These are phyloP conservation scores for Trichocomaceae sp. DNA, from an alignment of 2,329 filamentous ascomycete genomes.

Conservation along the genomic window DNA sequence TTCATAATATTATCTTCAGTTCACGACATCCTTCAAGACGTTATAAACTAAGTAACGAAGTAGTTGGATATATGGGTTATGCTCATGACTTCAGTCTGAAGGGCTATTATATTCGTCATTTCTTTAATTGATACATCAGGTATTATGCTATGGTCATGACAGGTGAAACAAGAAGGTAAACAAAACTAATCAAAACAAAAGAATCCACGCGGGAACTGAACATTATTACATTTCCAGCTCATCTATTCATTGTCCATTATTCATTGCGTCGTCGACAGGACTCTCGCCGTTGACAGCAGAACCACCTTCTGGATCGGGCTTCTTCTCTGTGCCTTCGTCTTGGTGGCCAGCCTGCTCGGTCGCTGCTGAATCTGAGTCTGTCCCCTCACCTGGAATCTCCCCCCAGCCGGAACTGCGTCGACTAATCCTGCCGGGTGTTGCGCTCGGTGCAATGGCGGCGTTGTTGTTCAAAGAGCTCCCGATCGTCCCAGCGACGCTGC, in stretches of 20 bases:
- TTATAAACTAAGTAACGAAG: no score
- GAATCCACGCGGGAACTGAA: neutral
- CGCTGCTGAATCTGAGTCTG: constrained; percentile 15
- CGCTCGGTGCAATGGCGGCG: constrained; percentile 23
- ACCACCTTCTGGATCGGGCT: constrained; percentile 30
- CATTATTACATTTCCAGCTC: neutral
- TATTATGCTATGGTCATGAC: constrained; percentile 5
- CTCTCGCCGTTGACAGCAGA: neutral
- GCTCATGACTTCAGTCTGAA: no score
- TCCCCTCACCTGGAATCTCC: constrained; percentile 35
- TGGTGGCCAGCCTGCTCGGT: constrained; percentile 4
- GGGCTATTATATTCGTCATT: neutral
- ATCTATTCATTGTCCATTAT: constrained; percentile 2
- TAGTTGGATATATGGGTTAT: no score
- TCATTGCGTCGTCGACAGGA: constrained; percentile 6
- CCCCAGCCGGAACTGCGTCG: constrained; percentile 41
- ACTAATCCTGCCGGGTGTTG: constrained; percentile 31
- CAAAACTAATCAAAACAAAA: neutral
- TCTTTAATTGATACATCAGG: neutral
- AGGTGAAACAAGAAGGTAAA: neutral
- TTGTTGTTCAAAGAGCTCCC: constrained; percentile 31
- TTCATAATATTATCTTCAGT: neutral
- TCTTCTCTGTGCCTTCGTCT: constrained; percentile 11
- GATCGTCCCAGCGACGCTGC: constrained; percentile 51
- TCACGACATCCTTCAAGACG: neutral